Percentiles rank a stretch among this genome's conserved stretches.
phyloP scores from a whole-genome alignment of 345 rosid species.

The Pelargonium nanum region DNA sequence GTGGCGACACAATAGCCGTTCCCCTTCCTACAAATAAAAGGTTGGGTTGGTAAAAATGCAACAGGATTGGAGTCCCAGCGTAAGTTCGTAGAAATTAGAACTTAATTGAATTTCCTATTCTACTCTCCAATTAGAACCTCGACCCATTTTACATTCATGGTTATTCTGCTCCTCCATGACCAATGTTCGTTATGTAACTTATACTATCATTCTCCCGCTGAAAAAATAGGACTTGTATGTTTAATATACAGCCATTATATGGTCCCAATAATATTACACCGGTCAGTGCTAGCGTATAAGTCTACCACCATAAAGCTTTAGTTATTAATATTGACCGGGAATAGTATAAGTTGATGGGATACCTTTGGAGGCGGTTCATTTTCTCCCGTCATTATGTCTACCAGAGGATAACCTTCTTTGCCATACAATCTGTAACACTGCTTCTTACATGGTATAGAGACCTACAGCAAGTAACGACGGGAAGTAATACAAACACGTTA shows the following conservation, averaged over 20 bases:
- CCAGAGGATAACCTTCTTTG: conserved; percentile 80
- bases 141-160: too few species aligned
- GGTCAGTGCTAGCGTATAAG: too few species aligned
- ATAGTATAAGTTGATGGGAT: conserved; percentile 5
- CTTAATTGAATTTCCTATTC: too few species aligned
- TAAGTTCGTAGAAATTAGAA: neutral
- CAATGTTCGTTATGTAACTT: too few species aligned
- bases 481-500: neutral
- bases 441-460: conserved; percentile 91
- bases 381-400: conserved; percentile 93
- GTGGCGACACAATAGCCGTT: conserved; percentile 85
- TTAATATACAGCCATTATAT: too few species aligned
- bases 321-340: neutral
- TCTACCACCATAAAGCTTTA: too few species aligned
- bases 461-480: conserved; percentile 27
- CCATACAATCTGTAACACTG: conserved; percentile 68
- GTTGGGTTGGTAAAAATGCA: too few species aligned
- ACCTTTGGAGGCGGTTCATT: conserved; percentile 84
- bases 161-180: too few species aligned
- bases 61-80: neutral
- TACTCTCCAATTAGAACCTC: too few species aligned
- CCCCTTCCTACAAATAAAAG: conserved; percentile 53
- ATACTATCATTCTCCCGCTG: too few species aligned
- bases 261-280: too few species aligned
- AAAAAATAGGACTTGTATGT: too few species aligned